Percentiles rank a stretch among this genome's conserved stretches.
Evolutionary conservation across 192 early-diverging fungal species (phyloP).

Genomic region (Umbelopsis sp.): DNA sequence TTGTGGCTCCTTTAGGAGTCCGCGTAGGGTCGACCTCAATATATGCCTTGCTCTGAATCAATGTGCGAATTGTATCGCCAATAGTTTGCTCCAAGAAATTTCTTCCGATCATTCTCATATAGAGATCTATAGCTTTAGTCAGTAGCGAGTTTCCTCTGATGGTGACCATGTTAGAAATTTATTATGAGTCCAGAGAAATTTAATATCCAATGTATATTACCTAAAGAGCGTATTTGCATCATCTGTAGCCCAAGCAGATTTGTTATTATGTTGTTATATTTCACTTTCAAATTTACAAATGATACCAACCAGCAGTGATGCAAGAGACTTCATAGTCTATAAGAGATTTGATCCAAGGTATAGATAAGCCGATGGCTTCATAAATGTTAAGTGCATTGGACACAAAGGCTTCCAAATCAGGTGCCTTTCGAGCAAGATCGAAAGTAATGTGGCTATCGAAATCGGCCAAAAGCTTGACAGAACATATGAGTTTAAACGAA

Average conservation of each 20-base stretch:
- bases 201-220: slow-evolving; percentile 3
- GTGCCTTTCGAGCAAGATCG: slow-evolving; percentile 35
- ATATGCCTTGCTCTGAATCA: slow-evolving; percentile 49
- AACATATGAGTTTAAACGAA: not conserved
- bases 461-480: slow-evolving; percentile 36
- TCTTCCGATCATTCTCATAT: slow-evolving; percentile 69
- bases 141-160: slow-evolving; percentile 62
- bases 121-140: slow-evolving; percentile 68
- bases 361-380: slow-evolving; percentile 37
- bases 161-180: not conserved
- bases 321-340: slow-evolving; percentile 51
- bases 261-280: not conserved
- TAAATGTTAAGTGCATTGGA: slow-evolving; percentile 44
- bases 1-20: slow-evolving; percentile 25
- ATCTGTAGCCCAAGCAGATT: slow-evolving; percentile 18
- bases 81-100: slow-evolving; percentile 65
- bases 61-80: slow-evolving; percentile 59
- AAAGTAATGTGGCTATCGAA: slow-evolving; percentile 47
- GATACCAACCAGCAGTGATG: slow-evolving; percentile 36
- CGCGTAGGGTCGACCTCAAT: slow-evolving; percentile 54
- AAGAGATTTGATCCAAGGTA: slow-evolving; percentile 45
- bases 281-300: not conserved
- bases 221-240: slow-evolving; percentile 52
- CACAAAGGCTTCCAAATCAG: slow-evolving; percentile 42
- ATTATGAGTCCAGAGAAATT: not conserved